Evolutionary conservation across 1,139 yeast genomes (phyloP).

Genomic region (Pichia sp.): DNA sequence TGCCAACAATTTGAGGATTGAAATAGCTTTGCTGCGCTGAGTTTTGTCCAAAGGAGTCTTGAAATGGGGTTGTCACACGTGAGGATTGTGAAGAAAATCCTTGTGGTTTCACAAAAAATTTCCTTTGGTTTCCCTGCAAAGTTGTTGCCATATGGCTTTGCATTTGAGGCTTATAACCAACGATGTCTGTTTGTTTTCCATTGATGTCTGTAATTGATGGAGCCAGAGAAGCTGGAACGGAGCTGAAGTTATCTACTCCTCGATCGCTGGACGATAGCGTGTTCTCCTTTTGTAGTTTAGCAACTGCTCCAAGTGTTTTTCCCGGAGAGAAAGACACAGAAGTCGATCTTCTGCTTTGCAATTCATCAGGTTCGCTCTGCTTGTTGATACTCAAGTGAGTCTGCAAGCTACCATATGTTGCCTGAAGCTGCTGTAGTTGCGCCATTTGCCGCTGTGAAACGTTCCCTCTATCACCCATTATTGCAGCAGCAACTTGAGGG

Average conservation of each 20-base stretch:
- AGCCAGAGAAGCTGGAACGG: neutral
- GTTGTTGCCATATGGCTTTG: neutral
- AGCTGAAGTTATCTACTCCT: neutral
- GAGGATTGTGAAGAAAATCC: conserved; percentile 10
- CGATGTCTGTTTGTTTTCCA: neutral
- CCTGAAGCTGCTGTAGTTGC: conserved; percentile 28
- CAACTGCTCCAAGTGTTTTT: neutral
- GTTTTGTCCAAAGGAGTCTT: conserved; percentile 3
- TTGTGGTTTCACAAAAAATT: conserved; percentile 1
- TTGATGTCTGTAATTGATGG: neutral
- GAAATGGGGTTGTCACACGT: conserved; percentile 14
- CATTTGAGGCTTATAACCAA: neutral
- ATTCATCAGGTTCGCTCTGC: conserved; percentile 21
- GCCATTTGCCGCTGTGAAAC: conserved; percentile 26
- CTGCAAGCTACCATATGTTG: conserved; percentile 30
- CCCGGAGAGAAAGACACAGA: conserved; percentile 2
- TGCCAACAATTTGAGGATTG: neutral
- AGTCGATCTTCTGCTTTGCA: neutral
- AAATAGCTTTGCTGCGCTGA: conserved; percentile 1
- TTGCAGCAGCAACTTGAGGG: conserved; percentile 27
- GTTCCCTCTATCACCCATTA: conserved; percentile 24
- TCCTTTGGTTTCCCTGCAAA: conserved; percentile 6
- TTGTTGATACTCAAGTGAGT: conserved; percentile 18
- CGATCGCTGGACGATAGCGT: neutral
- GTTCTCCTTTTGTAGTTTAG: neutral